Evolutionary conservation across 176 grass and related monocot species (phyloP).

Genomic region (Leersia perrieri): DNA sequence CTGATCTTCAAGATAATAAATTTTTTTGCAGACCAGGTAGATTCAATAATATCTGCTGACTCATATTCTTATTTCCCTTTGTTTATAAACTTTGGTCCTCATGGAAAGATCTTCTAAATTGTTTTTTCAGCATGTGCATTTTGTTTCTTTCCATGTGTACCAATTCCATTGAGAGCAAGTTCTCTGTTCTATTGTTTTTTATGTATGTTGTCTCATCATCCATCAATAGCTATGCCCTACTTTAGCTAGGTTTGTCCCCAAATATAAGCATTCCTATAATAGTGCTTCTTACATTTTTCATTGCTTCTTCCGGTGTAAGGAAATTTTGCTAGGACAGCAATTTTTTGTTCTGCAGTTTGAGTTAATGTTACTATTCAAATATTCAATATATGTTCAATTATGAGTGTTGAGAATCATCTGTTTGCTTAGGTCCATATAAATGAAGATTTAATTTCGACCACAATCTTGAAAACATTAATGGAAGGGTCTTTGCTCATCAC

Average conservation of each 20-base stretch:
- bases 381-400: background rate
- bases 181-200: too few species aligned
- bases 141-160: background rate
- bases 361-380: background rate
- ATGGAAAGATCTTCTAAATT: background rate
- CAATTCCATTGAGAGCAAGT: too few species aligned
- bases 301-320: background rate
- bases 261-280: too few species aligned
- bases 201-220: slow-evolving; percentile 8
- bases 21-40: too few species aligned
- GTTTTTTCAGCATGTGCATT: background rate
- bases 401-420: background rate
- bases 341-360: background rate
- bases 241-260: too few species aligned
- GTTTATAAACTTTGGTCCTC: too few species aligned
- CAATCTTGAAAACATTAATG: slow-evolving; percentile 28
- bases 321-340: background rate
- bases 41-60: too few species aligned
- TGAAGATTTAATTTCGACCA: background rate
- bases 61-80: too few species aligned
- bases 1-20: background rate
- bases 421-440: background rate
- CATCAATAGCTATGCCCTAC: background rate
- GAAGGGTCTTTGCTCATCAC: slow-evolving; percentile 59
- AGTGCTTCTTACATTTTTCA: background rate